Evolutionary conservation across 2,329 filamentous ascomycete genomes (phyloP).

Genomic region (Colletotrichum graminicola): DNA sequence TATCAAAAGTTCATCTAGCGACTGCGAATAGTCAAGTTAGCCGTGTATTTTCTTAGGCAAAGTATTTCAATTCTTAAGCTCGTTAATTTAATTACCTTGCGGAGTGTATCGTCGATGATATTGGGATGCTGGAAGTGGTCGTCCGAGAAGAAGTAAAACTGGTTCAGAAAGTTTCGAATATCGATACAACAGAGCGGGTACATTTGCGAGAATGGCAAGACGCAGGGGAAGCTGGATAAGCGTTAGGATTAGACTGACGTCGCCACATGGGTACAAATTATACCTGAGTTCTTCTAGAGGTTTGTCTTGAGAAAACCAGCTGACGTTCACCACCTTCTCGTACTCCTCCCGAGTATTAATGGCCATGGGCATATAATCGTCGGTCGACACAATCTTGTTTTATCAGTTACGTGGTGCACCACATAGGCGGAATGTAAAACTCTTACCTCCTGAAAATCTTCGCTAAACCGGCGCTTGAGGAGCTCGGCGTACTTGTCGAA

Average conservation of each 20-base stretch:
- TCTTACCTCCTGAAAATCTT: constrained; percentile 90
- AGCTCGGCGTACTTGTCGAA: constrained; percentile 96
- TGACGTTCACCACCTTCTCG: constrained; percentile 94
- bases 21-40: constrained; percentile 59
- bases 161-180: constrained; percentile 96
- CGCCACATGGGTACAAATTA: constrained; percentile 44
- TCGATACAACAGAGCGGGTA: constrained; percentile 98
- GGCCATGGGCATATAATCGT: constrained; percentile 99
- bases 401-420: constrained; percentile 39
- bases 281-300: constrained; percentile 80
- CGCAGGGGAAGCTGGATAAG: constrained; percentile 82
- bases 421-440: background rate
- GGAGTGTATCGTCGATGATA: constrained; percentile 91
- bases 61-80: background rate
- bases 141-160: constrained; percentile 97
- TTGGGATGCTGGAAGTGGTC: constrained; percentile 93
- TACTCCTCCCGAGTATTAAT: constrained; percentile 93
- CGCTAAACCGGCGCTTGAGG: constrained; percentile 90
- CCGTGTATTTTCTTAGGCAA: too few relatives aligned
- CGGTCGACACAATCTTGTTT: constrained; percentile 78
- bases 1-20: constrained; percentile 93
- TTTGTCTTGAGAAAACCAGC: constrained; percentile 93
- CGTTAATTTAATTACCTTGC: constrained; percentile 65
- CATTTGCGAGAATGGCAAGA: constrained; percentile 99
- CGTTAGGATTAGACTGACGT: constrained; percentile 34